Base-by-base conservation (phyloP, 1,139 yeast genomes). In the Lizanozyma gosingica region DNA sequence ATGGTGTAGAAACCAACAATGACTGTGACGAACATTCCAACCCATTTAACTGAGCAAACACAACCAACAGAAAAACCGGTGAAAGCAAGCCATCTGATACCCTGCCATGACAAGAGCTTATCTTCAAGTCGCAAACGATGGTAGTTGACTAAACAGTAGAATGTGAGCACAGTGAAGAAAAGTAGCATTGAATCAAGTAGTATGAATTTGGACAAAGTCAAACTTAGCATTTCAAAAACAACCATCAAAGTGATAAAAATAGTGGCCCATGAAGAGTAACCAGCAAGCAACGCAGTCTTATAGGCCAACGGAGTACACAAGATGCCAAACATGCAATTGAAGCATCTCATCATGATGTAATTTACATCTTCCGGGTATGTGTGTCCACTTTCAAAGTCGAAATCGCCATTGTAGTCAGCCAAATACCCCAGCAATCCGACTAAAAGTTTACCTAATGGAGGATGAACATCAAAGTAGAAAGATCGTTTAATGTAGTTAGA, bases 31-130 rank as follows among this genome's bases (percentile, higher is more conserved):
- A 92, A 88, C 39, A 90, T 62, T 3, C 98, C 98, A 16, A 92
- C 97, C 97, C 95, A 87, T 63, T 92, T 92, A 35, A 90, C 94
- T 39, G 95, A 80, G 50, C 90, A 82, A 14, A 90, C 97, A 59
- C 95, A 85, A 1, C 98, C 99, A 47, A 94, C 77, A 9, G 88
- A 77, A 4, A 83, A 45, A 4, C 98, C 98, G 2, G 94, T 78
- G 15, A 81, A 52, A 3, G 72, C 39, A 56, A 81, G 59, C 88
- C 88, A 81, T 17, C 53, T 47, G 14, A 72, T 54, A 59, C 88
- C 83, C 34, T 52, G 45, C 1, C 39, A 35, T 0, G 76, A 58
- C 43, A 80, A 63, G 39, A 79, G 71, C 11, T 51, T 41, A 2
- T 45, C 41, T n/a, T 51, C 41, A 1, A 56, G 45, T 45, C 77